Percentiles rank a stretch among this genome's conserved stretches.
Conservation (phyloP, 2,329 filamentous ascomycete species). For the Colletotrichum echinochloae region DNA sequence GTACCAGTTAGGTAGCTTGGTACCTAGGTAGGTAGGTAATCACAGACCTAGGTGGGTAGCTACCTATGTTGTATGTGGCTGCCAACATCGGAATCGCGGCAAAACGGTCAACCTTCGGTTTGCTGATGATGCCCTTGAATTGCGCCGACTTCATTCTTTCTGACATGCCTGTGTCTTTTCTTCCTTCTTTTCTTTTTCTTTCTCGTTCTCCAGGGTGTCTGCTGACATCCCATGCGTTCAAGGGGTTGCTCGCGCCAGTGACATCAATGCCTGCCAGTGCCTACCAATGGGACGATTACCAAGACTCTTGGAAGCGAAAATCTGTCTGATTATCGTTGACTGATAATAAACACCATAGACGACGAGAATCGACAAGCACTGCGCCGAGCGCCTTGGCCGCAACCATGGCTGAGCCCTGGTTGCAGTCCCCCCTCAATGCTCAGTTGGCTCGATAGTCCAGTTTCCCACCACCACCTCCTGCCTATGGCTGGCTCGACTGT, state of each 20-base stretch:
- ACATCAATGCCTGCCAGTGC: conserved; percentile 12
- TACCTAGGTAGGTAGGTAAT: too few species aligned
- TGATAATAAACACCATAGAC: neutral
- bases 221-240: neutral
- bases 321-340: neutral
- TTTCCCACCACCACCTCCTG: neutral
- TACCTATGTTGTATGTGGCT: too few species aligned
- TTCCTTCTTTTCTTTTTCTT: neutral
- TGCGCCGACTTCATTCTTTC: neutral
- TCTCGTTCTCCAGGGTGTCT: neutral
- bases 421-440: neutral
- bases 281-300: neutral
- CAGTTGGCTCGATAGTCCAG: conserved; percentile 5
- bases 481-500: conserved; percentile 1
- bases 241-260: conserved; percentile 6
- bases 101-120: conserved; percentile 13
- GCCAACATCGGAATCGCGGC: neutral
- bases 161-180: neutral
- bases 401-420: conserved; percentile 5
- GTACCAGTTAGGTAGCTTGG: too few species aligned
- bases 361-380: neutral
- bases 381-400: conserved; percentile 27
- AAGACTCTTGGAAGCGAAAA: conserved; percentile 15
- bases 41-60: too few species aligned
- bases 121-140: neutral